Base-by-base conservation (phyloP, 176 grass and related monocot species). In the Avena sativa region DNA sequence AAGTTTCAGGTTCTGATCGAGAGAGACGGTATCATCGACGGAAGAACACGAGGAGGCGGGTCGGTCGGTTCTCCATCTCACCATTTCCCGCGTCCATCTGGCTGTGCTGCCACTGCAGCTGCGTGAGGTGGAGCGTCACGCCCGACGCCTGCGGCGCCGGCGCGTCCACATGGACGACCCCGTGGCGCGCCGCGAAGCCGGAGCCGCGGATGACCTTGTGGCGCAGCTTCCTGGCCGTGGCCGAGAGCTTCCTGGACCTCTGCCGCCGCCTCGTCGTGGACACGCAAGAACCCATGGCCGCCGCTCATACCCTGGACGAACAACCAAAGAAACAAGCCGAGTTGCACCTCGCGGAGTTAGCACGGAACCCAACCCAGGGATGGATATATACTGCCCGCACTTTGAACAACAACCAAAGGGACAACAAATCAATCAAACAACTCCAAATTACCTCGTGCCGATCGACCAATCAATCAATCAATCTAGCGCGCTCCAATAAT, bases 31-130 rank as follows among this genome's bases (percentile, higher is more conserved):
- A 34, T 34, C 9, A 6, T 2, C 52, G 20, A 26, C 43, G 5
- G 59, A 21, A 60, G 79, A 74, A 61, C 5, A 61, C 14, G 12
- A 69, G 34, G 36, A 36, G 52, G 38, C 19, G 12, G 40, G 38
- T 19, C 1, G 69, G 9, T 2, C 1, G 4, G 10, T 38, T 4
- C 6, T 43, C 1, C 2, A 0, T 16, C 71, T 77, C 91, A 91
- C 93, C 91, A 81, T 83, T 94, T 10, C 89, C 86, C 5, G 95
- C 87, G 36, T 94, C 93, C 76, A 90, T 90, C 77, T 98, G 92
- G 82, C 87, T 96, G 85, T 92, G 93, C 89, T 95, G 96, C 96
- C 96, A 98, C 81, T 95, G 96, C 91, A 98, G 52, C 86, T 98
- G 90, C 30, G 91, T 98, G 46, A 93, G 96, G 88, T 92, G 93